A percentile compares a stretch with the other conserved stretches of the same genome.
These are phyloP conservation scores for Arachis stenosperma DNA, from an alignment of 306 rosid species.

Conservation along the genomic window DNA sequence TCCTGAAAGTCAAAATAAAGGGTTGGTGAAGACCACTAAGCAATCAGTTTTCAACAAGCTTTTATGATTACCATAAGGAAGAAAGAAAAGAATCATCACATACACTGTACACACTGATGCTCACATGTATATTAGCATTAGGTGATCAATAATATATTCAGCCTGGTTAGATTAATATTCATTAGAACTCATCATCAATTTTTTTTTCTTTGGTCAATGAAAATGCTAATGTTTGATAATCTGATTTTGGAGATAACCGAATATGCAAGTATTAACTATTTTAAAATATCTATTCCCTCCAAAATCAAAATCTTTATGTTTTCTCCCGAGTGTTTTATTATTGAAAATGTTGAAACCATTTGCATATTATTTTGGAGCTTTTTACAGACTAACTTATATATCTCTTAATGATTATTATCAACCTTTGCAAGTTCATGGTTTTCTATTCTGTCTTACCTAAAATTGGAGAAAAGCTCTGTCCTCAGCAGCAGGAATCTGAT, in stretches of 20 bases:
- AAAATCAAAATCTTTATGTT: not conserved
- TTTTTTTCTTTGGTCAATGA: not conserved
- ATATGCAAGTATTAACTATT: slow-evolving; percentile 1
- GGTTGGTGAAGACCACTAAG: slow-evolving; percentile 27
- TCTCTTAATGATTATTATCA: not conserved
- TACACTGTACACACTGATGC: slow-evolving; percentile 2
- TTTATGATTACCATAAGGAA: slow-evolving; percentile 10
- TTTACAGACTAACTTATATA: not conserved
- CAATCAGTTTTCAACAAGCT: slow-evolving; percentile 23
- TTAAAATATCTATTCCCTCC: not conserved
- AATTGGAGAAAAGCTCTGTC: slow-evolving; percentile 83
- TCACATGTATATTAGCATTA: slow-evolving; percentile 3
- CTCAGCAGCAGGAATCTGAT: slow-evolving; percentile 70
- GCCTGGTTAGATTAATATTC: slow-evolving; percentile 13
- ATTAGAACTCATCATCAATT: not conserved
- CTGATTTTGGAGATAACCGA: not conserved
- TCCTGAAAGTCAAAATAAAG: slow-evolving; percentile 56
- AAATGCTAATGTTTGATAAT: slow-evolving; percentile 14
- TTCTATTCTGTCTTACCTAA: slow-evolving; percentile 53
- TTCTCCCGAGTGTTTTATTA: slow-evolving; percentile 8
- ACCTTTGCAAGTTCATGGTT: slow-evolving; percentile 20
- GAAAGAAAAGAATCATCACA: not conserved
- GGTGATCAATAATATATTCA: slow-evolving; percentile 16
- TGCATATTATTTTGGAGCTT: slow-evolving; percentile 21
- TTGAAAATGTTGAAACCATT: slow-evolving; percentile 24